Conservation (phyloP, 176 grass and related monocot genomes). For the Pharus latifolius region DNA sequence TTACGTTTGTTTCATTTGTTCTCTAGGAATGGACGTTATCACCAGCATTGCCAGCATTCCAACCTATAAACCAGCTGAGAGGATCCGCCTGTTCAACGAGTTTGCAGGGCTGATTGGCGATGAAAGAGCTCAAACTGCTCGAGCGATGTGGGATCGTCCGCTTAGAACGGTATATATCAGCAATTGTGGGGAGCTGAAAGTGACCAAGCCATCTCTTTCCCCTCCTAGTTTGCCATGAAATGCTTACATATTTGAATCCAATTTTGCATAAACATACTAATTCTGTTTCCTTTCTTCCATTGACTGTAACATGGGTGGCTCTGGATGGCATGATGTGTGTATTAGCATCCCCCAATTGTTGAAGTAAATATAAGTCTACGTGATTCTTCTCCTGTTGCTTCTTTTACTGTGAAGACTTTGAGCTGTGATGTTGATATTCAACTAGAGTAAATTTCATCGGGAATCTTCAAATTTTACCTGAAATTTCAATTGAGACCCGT, state of each 20-base stretch:
- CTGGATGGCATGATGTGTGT: background rate
- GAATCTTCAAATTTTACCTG: too few relatives aligned
- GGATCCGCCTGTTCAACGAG: conserved; percentile 71
- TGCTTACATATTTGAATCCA: background rate
- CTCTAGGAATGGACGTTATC: conserved; percentile 81
- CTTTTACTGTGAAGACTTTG: background rate
- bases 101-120: conserved; percentile 80
- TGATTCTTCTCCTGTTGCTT: background rate
- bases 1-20: background rate
- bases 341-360: background rate
- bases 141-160: conserved; percentile 73
- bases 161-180: conserved; percentile 85
- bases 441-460: background rate
- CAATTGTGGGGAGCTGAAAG: conserved; percentile 80
- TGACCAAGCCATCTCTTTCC: conserved; percentile 66
- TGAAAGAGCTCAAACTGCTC: conserved; percentile 76
- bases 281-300: background rate
- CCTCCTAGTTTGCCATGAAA: conserved; percentile 73
- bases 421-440: background rate
- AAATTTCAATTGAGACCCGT: too few relatives aligned
- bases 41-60: conserved; percentile 64
- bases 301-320: background rate
- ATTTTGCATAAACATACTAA: conserved; percentile 1
- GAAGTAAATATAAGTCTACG: background rate
- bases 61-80: conserved; percentile 83